Percentiles rank a stretch among this genome's conserved stretches.
These are phyloP conservation scores for Trichosporon faecale DNA, from an alignment of 1,284 basidiomycete species.

Conservation along the genomic window DNA sequence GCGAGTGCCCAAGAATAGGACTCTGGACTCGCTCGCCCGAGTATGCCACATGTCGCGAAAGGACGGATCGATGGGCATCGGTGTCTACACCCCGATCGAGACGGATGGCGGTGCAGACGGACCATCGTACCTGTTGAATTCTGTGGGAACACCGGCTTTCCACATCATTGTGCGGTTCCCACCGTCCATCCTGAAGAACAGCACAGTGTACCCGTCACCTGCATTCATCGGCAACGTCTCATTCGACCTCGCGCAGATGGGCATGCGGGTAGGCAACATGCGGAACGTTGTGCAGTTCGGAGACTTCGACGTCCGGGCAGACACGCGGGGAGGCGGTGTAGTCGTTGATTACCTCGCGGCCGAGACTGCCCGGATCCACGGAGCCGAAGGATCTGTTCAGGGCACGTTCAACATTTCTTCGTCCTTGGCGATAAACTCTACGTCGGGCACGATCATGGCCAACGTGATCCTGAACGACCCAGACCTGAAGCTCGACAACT, in stretches of 20 bases:
- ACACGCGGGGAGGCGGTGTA: constrained; percentile 36
- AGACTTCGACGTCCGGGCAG: constrained; percentile 28
- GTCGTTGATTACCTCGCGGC: constrained; percentile 37
- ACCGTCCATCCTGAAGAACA: constrained; percentile 27
- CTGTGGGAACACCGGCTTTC: constrained; percentile 35
- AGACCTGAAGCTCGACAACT: constrained; percentile 19
- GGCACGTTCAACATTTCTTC: constrained; percentile 48
- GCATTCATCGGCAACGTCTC: constrained; percentile 31
- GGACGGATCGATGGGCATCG: constrained; percentile 41
- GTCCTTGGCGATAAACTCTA: constrained; percentile 43
- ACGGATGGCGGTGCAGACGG: constrained; percentile 36
- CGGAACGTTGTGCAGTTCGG: constrained; percentile 37
- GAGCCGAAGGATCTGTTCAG: constrained; percentile 37
- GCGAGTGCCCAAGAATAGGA: constrained; percentile 31
- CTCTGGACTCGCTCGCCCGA: constrained; percentile 31
- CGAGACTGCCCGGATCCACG: constrained; percentile 31
- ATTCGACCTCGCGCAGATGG: constrained; percentile 42
- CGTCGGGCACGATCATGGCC: constrained; percentile 40
- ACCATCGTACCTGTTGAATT: constrained; percentile 33
- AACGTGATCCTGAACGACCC: constrained; percentile 46
- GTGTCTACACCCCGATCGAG: constrained; percentile 44
- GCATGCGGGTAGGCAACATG: constrained; percentile 43
- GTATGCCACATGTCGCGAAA: constrained; percentile 41
- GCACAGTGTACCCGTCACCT: constrained; percentile 8
- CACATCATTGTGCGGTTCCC: constrained; percentile 45